Base-by-base conservation (phyloP, 352 stramenopile species). In the Pythium vanterpoolii region DNA sequence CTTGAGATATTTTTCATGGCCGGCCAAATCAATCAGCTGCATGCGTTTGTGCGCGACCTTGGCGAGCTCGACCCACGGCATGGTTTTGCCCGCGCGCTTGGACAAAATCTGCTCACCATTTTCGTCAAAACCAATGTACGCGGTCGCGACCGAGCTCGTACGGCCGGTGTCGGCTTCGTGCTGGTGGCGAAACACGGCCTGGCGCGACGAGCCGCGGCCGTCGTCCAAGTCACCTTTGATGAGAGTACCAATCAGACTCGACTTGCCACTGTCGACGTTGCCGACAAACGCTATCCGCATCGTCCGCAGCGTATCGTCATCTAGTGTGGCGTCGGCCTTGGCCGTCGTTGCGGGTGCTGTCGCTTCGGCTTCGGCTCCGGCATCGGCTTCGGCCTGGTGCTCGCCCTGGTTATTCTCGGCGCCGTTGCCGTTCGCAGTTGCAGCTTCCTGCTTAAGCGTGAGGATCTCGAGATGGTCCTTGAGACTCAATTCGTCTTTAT, bases 1-100 rank as follows among this genome's bases (percentile, higher is more conserved):
- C 80, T 99, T 99, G 36, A 99, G 80, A 76, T 99, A 99, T 64
- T 98, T 98, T 60, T 99, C 96, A 68, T 99, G 97, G 13, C 97
- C 79, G 0, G 86, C 86, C 50, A 95, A 64, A 49, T 95, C 86
- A 52, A 95, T 95, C n/a, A 95, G 68, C 65, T 95, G 86, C 43
- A 95, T 86, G 23, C 85, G 76, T 58, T 93, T 93, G 73, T 89
- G 72, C 49, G 83, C 78, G 27, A 86, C 56, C 56, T 83, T 86
- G 56, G 86, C 83, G 40, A 95, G 72, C 44, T 95, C 86, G 13
- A 76, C 76, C 83, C 83, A 95, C 19, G 86, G 83, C 14, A 95
- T 76, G 23, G 82, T 73, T 54, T 90, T 90, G 21, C 83, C 83
- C 4, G 79, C 57, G 16, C 86, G 69, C 57, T 84, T 90, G 34